These are phyloP conservation scores for Wickerhamiella domercqiae DNA, from an alignment of 805 yeast species.

Conservation along the genomic window DNA sequence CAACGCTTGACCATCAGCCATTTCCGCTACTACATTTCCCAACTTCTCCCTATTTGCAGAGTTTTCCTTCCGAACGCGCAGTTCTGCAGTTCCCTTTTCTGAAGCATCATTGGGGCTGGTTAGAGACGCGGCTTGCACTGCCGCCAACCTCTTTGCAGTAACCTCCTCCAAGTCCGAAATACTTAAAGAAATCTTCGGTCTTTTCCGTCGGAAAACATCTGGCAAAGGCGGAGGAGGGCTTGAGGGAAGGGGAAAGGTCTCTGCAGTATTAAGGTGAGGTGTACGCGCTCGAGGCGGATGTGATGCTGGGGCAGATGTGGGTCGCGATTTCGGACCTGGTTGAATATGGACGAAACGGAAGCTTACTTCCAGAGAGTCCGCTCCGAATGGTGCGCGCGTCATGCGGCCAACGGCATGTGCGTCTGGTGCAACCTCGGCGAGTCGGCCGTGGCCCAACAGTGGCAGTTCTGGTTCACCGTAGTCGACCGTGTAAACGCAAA, in stretches of 20 bases:
- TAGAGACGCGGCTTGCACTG: background rate
- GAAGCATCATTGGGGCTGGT: no score
- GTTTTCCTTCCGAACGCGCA: no score
- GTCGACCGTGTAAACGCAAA: constrained; percentile 28
- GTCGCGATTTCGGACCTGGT: background rate
- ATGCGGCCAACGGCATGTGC: constrained; percentile 3
- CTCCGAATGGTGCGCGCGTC: constrained; percentile 2
- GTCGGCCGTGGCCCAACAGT: constrained; percentile 27
- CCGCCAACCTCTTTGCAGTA: background rate
- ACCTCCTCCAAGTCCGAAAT: background rate
- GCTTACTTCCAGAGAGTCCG: constrained; percentile 5
- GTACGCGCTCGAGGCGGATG: background rate
- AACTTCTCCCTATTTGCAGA: no score
- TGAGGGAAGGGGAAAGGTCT: background rate
- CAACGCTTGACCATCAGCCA: no score
- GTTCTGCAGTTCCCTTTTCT: no score
- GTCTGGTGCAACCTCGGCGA: constrained; percentile 14
- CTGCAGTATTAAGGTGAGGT: background rate
- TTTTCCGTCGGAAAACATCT: background rate
- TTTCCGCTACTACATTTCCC: no score
- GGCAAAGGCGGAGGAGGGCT: background rate
- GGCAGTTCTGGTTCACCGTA: constrained; percentile 26
- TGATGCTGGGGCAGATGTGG: background rate
- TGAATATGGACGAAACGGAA: constrained; percentile 4
- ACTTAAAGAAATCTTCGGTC: background rate